Evolutionary conservation across 1,284 basidiomycete genomes (phyloP).

Genomic region (Microbotryum lychnidis-dioicae): DNA sequence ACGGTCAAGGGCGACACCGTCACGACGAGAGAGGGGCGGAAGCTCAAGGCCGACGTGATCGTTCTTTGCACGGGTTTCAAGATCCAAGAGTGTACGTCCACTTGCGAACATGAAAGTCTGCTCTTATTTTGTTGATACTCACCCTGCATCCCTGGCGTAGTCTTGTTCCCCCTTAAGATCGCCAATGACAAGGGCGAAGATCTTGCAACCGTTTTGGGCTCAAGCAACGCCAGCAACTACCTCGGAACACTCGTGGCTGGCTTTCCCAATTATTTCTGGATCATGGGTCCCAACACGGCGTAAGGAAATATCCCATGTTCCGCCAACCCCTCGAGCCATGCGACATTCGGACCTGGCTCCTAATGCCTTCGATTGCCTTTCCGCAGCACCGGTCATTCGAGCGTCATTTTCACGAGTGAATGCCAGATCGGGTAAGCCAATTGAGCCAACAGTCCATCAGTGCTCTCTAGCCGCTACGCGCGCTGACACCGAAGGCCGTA

Average conservation of each 20-base stretch:
- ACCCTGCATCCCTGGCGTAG: too few relatives aligned
- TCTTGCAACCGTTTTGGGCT: slow-evolving; percentile 10
- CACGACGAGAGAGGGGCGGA: slow-evolving; percentile 14
- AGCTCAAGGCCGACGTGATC: slow-evolving; percentile 24
- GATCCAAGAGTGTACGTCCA: too few relatives aligned
- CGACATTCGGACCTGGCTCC: too few relatives aligned
- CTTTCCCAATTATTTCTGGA: slow-evolving; percentile 28
- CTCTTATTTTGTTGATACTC: too few relatives aligned
- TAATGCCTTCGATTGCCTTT: too few relatives aligned
- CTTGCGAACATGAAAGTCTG: too few relatives aligned
- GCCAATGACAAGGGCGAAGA: slow-evolving; percentile 20
- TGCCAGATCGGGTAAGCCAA: slow-evolving; percentile 16
- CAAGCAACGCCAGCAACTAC: slow-evolving; percentile 14
- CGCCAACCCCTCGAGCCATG: too few relatives aligned
- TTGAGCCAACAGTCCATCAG: neutral
- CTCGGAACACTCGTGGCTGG: slow-evolving; percentile 17
- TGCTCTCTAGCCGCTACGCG: neutral
- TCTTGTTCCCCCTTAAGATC: slow-evolving; percentile 29
- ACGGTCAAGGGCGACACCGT: slow-evolving; percentile 12
- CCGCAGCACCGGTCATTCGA: slow-evolving; percentile 25
- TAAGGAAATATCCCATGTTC: too few relatives aligned
- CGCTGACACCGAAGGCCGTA: neutral
- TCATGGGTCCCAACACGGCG: slow-evolving; percentile 26
- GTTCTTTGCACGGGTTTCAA: slow-evolving; percentile 11
- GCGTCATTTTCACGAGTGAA: slow-evolving; percentile 30